A percentile compares a stretch with the other conserved stretches of the same genome.
Evolutionary conservation across 495 filamentous ascomycete species (phyloP).

Genomic region (Daldinia loculata): DNA sequence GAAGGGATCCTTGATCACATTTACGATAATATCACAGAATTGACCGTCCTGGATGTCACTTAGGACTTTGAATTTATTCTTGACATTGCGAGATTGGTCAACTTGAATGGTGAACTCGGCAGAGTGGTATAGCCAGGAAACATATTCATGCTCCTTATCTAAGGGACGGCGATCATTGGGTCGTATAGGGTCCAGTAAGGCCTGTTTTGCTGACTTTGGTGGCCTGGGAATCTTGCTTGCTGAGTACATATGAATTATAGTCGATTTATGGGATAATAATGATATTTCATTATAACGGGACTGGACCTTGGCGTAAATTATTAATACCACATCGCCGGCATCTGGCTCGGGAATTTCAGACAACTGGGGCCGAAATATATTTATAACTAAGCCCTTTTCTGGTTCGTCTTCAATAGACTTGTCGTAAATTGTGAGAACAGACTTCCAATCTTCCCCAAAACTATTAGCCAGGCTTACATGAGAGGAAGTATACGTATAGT

Average conservation of each 20-base stretch:
- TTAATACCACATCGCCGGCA: constrained; percentile 53
- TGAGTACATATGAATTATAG: constrained; percentile 51
- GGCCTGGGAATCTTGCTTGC: constrained; percentile 52
- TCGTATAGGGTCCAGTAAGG: constrained; percentile 35
- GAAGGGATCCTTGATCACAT: constrained; percentile 73
- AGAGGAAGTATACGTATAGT: constrained; percentile 3
- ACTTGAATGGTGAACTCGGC: constrained; percentile 53
- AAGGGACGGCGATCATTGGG: constrained; percentile 23
- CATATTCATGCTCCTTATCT: constrained; percentile 49
- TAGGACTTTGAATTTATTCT: constrained; percentile 69
- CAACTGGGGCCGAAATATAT: constrained; percentile 52
- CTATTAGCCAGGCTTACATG: constrained; percentile 4
- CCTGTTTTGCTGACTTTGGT: constrained; percentile 47
- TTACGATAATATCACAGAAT: constrained; percentile 77
- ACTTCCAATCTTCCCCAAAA: constrained; percentile 52
- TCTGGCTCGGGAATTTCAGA: constrained; percentile 52
- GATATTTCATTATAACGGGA: constrained; percentile 43
- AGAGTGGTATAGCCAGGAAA: constrained; percentile 52
- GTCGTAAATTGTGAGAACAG: constrained; percentile 51
- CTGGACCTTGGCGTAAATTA: constrained; percentile 53
- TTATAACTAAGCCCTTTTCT: constrained; percentile 44
- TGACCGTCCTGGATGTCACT: constrained; percentile 64
- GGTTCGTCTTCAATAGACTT: constrained; percentile 47
- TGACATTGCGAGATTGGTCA: constrained; percentile 51
- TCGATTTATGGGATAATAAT: constrained; percentile 49